phyloP scores from a whole-genome alignment of 1,284 basidiomycete species.

The Ustilago crameri region DNA sequence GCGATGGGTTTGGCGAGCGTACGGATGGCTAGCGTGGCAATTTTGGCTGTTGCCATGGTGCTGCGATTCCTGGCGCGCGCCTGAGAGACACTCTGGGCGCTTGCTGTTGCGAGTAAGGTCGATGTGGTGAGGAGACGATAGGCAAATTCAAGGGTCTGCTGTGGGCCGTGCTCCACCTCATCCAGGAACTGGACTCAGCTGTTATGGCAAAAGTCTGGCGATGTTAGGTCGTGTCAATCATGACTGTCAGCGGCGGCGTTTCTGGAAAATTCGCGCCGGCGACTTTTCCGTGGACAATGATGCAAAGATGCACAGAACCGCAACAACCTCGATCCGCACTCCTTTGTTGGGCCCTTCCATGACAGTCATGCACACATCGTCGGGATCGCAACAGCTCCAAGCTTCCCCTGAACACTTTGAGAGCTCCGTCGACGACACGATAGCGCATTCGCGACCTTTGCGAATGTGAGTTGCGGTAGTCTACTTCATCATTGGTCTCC shows the following conservation, averaged over 20 bases:
- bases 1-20: conserved; percentile 68
- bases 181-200: neutral
- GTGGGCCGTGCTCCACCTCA: neutral
- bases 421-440: no score
- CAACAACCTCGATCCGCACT: neutral
- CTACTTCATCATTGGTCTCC: no score
- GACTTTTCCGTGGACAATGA: neutral
- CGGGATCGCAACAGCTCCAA: no score
- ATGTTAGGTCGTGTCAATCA: neutral
- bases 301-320: neutral
- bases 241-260: no score
- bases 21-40: conserved; percentile 61
- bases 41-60: conserved; percentile 64
- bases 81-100: neutral
- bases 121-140: neutral
- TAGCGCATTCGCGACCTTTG: no score
- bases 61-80: neutral
- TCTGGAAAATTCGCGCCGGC: neutral
- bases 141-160: neutral
- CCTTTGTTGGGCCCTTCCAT: neutral
- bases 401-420: no score
- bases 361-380: no score
- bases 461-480: no score
- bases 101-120: no score
- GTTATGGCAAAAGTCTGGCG: neutral